These are phyloP conservation scores for Trichoderma polysporum DNA, from an alignment of 2,329 filamentous ascomycete genomes.

Conservation along the genomic window DNA sequence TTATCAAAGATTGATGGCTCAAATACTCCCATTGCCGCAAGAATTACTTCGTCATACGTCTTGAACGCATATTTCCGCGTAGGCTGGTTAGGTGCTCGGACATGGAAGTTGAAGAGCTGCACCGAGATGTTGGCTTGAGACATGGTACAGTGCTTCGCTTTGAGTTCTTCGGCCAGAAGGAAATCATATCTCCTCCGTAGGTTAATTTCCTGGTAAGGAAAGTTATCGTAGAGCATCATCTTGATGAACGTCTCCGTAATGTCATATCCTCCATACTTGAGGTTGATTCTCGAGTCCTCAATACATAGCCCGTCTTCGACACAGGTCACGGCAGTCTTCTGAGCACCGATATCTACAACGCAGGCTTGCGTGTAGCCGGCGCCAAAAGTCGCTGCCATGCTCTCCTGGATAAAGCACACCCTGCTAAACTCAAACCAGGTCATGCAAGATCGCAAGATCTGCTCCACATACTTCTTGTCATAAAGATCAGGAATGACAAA, in stretches of 20 bases:
- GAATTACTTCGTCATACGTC: conserved; percentile 91
- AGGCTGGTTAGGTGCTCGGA: conserved; percentile 82
- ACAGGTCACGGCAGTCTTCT: conserved; percentile 96
- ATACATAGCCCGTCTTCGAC: conserved; percentile 95
- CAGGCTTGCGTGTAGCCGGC: conserved; percentile 93
- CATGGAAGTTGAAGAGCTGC: conserved; percentile 84
- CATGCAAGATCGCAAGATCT: conserved; percentile 80
- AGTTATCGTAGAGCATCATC: conserved; percentile 96
- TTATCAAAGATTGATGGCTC: conserved; percentile 86
- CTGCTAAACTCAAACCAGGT: conserved; percentile 85
- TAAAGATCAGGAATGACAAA: conserved; percentile 96
- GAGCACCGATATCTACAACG: conserved; percentile 92
- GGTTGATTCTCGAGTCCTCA: conserved; percentile 90
- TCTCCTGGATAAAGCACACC: conserved; percentile 94
- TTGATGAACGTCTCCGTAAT: conserved; percentile 93
- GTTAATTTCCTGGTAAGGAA: conserved; percentile 94
- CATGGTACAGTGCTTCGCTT: conserved; percentile 90
- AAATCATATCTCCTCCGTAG: conserved; percentile 88
- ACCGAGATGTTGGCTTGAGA: conserved; percentile 87
- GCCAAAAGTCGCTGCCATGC: conserved; percentile 89
- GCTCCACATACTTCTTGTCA: conserved; percentile 88
- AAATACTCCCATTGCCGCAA: conserved; percentile 95
- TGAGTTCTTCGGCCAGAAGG: conserved; percentile 89
- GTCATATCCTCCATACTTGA: conserved; percentile 91
- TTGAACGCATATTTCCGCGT: conserved; percentile 95